A percentile compares a stretch with the other conserved stretches of the same genome.
Conservation (phyloP, 2,329 filamentous ascomycete genomes). For the Myriangium duriaei region DNA sequence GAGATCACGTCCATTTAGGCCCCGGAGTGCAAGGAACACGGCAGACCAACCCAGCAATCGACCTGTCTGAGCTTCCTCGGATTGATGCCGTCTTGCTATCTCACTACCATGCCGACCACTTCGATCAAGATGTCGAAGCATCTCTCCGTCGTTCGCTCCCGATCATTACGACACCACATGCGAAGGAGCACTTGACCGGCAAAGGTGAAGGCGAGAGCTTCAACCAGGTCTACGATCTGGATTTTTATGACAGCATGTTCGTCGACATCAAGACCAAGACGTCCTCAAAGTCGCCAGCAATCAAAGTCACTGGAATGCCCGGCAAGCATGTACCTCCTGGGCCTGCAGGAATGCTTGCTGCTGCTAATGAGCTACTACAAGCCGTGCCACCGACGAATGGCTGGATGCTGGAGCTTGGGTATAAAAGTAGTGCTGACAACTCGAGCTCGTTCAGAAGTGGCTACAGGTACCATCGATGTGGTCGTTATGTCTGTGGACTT, state of each 20-base stretch:
- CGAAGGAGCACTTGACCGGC: constrained; percentile 38
- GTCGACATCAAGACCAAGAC: constrained; percentile 27
- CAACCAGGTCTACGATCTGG: constrained; percentile 41
- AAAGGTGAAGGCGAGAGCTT: constrained; percentile 39
- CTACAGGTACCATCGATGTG: constrained; percentile 27
- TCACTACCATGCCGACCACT: constrained; percentile 52
- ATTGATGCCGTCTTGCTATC: constrained; percentile 49
- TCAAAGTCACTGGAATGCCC: constrained; percentile 51
- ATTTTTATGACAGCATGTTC: constrained; percentile 42
- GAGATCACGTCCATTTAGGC: constrained; percentile 54
- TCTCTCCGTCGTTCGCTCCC: constrained; percentile 42
- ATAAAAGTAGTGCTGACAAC: constrained; percentile 17
- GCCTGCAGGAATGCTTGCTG: constrained; percentile 22
- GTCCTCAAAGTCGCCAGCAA: constrained; percentile 24
- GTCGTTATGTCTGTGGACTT: too few relatives aligned
- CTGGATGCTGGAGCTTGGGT: constrained; percentile 53
- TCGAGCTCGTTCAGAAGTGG: constrained; percentile 30
- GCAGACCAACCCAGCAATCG: constrained; percentile 46
- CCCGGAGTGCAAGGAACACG: constrained; percentile 47
- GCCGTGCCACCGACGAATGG: constrained; percentile 53
- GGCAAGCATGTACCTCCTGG: constrained; percentile 48
- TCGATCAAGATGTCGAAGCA: constrained; percentile 41
- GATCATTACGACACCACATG: constrained; percentile 53
- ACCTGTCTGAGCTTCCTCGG: constrained; percentile 45
- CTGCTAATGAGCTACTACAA: constrained; percentile 36